A percentile compares a stretch with the other conserved stretches of the same genome.
Evolutionary conservation across 345 rosid species (phyloP).

Genomic region (Firmiana major): DNA sequence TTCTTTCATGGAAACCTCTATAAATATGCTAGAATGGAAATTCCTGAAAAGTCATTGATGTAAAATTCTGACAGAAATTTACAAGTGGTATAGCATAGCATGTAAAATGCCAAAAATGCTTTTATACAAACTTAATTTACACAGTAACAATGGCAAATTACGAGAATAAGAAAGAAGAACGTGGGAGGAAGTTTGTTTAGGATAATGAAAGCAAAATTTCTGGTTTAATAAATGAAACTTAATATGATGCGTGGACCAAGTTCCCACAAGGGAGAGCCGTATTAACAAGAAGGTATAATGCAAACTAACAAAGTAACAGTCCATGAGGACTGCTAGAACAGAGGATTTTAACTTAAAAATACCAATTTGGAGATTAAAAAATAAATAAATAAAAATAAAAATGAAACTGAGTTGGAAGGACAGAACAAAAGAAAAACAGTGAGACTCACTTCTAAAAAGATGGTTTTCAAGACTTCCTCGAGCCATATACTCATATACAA

Average conservation of each 20-base stretch:
- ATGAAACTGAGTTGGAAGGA: background rate
- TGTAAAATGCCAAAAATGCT: background rate
- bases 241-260: too few relatives aligned
- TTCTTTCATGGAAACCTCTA: background rate
- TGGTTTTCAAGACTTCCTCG: slow-evolving; percentile 99
- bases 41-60: background rate
- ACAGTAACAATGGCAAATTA: too few relatives aligned
- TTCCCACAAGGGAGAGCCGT: slow-evolving; percentile 24
- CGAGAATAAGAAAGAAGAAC: too few relatives aligned
- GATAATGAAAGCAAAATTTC: background rate
- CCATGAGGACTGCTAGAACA: background rate
- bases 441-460: slow-evolving; percentile 85
- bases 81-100: background rate
- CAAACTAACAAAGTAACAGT: background rate
- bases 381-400: too few relatives aligned
- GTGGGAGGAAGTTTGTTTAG: background rate
- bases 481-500: slow-evolving; percentile 94
- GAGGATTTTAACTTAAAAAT: slow-evolving; percentile 2
- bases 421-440: background rate
- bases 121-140: background rate
- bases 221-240: background rate
- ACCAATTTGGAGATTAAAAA: background rate
- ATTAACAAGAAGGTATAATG: background rate
- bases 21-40: background rate
- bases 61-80: background rate